Conservation (phyloP, 495 filamentous ascomycete species). For the Thermothielavioides terrestris region DNA sequence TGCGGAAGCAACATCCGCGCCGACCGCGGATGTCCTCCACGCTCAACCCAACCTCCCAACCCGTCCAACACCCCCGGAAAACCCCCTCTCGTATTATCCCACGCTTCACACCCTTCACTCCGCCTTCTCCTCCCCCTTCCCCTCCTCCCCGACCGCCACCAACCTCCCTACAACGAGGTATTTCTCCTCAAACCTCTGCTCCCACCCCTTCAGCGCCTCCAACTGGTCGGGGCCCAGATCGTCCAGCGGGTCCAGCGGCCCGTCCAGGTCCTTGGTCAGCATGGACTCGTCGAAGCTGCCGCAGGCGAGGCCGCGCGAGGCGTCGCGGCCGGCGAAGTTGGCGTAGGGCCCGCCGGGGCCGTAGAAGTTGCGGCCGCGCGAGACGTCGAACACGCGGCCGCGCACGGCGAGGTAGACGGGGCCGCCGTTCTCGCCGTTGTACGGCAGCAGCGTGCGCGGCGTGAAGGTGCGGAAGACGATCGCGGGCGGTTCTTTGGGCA, state of each 20-base stretch:
- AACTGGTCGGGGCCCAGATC: conserved; percentile 69
- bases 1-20: no score
- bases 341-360: conserved; percentile 87
- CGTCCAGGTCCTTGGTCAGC: conserved; percentile 87
- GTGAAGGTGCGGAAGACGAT: conserved; percentile 88
- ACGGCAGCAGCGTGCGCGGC: conserved; percentile 74
- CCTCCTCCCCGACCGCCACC: conserved; percentile 45
- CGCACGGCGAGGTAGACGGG: conserved; percentile 82
- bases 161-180: conserved; percentile 90
- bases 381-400: conserved; percentile 81
- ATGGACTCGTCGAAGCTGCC: conserved; percentile 95
- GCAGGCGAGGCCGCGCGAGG: conserved; percentile 79
- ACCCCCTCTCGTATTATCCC: no score
- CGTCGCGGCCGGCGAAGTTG: conserved; percentile 92
- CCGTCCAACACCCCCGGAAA: no score
- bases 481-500: conserved; percentile 60
- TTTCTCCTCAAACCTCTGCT: conserved; percentile 86
- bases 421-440: conserved; percentile 65
- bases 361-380: conserved; percentile 79
- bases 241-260: conserved; percentile 71
- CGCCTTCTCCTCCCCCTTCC: conserved; percentile 9
- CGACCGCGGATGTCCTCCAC: no score
- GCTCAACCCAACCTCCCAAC: no score
- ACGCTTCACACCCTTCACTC: no score
- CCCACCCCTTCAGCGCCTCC: conserved; percentile 81